Evolutionary conservation across 1,284 basidiomycete genomes (phyloP).

Genomic region (Naganishia sp.): DNA sequence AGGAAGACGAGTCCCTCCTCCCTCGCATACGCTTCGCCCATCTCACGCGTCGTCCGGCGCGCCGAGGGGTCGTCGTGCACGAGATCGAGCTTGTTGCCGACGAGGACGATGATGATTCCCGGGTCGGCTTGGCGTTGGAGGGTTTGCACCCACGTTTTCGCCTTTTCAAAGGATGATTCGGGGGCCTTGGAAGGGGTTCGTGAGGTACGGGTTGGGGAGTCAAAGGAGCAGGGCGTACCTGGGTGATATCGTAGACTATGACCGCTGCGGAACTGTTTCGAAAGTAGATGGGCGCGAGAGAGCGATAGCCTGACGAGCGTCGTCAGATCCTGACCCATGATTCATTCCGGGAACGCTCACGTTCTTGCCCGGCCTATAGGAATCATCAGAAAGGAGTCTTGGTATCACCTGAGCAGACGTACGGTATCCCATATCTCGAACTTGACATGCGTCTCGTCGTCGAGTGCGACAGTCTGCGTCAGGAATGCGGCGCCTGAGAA

Average conservation of each 20-base stretch:
- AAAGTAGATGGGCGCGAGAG: constrained; percentile 89
- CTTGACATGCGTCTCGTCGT: constrained; percentile 88
- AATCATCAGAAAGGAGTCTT: neutral
- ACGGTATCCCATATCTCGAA: constrained; percentile 89
- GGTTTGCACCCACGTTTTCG: constrained; percentile 93
- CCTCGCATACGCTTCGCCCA: constrained; percentile 89
- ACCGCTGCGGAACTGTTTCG: constrained; percentile 98
- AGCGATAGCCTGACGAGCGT: constrained; percentile 48
- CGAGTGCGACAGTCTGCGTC: constrained; percentile 89
- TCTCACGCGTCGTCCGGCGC: constrained; percentile 70
- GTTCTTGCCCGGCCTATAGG: constrained; percentile 54
- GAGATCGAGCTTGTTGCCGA: constrained; percentile 75
- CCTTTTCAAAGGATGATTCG: constrained; percentile 80
- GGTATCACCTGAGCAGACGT: constrained; percentile 16
- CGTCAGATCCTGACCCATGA: neutral
- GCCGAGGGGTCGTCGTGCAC: constrained; percentile 30
- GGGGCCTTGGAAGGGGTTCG: neutral
- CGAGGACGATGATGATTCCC: constrained; percentile 90
- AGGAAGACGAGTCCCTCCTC: constrained; percentile 95
- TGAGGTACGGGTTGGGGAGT: neutral
- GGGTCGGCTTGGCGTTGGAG: constrained; percentile 96
- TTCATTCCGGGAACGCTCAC: constrained; percentile 35
- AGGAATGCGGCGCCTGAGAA: constrained; percentile 77
- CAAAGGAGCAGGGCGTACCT: constrained; percentile 50
- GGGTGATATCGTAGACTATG: constrained; percentile 96